Conservation (phyloP, 2,329 filamentous ascomycete species). For the Fusarium mundagurra region DNA sequence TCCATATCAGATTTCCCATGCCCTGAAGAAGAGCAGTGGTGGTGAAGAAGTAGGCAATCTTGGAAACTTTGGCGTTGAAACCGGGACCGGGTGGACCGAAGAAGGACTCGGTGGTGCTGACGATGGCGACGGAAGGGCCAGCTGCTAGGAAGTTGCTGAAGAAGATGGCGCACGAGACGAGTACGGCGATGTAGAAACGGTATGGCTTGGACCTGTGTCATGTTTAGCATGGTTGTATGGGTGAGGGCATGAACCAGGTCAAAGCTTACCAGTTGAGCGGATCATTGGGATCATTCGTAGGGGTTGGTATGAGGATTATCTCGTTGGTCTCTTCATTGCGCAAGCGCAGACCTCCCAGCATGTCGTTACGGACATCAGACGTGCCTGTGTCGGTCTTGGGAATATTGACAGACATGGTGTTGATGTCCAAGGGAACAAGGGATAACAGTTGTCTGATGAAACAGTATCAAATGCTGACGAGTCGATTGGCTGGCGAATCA, state of each 20-base stretch:
- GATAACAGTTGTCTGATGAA: not conserved
- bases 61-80: conserved; percentile 49
- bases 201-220: conserved; percentile 53
- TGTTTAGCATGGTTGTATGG: not conserved
- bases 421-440: not conserved
- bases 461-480: not conserved
- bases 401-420: not conserved
- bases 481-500: not conserved
- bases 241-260: accelerated
- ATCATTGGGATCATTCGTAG: conserved; percentile 35
- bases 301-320: conserved; percentile 26
- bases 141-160: conserved; percentile 67
- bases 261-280: conserved; percentile 33
- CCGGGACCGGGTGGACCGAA: conserved; percentile 50
- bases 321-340: conserved; percentile 11
- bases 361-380: not conserved
- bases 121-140: conserved; percentile 63
- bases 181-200: conserved; percentile 59
- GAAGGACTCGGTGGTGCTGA: conserved; percentile 57
- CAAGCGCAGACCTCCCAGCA: not conserved
- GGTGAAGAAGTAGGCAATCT: conserved; percentile 63
- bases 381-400: not conserved
- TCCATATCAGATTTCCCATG: conserved; percentile 56
- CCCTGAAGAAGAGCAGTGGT: conserved; percentile 55
- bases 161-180: conserved; percentile 63